Base-by-base conservation (phyloP, 2,329 filamentous ascomycete species). In the Paraconiothyrium sp. region DNA sequence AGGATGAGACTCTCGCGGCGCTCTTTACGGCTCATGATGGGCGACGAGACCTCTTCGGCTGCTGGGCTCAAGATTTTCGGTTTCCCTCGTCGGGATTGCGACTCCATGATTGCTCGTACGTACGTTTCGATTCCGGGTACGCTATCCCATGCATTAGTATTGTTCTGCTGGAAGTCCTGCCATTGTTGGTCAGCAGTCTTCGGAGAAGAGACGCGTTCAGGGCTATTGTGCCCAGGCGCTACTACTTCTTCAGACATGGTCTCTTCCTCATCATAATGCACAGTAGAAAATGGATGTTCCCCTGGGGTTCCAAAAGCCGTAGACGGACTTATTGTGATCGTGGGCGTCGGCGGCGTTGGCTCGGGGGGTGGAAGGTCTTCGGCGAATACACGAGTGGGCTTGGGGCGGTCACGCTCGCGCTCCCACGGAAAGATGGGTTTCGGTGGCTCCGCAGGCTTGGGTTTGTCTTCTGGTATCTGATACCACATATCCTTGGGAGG, bases 381-480 rank as follows among this genome's bases (percentile, higher is more conserved):
- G 50, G 83, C 80, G 72, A 94, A 95, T 13, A 89, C 84, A 67
- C 92, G 87, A 13, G 86, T 87, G 10, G 88, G 80, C 70, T 84
- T 87, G 13, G 90, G 85, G 63, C 86, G 87, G 60, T 89, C 82
- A 16, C 86, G 86, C 64, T 90, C 82, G 46, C 79, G 80, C 78
- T 99, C 95, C 95, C 95, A 99, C 0, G 95, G 95, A 77, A 99
- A 99, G 52, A 98, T 89, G 3, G 89, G 85, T 51, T 86, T 85
- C 14, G 89, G 86, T 63, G 82, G 86, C 66, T 89, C 83, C 51
- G 87, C 84, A 24, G 88, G 87, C 20, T 83, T 82, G 61, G 87
- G 85, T 65, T 85, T 80, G 10, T 70, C 65, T 59, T 88, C 75
- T 5, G 93, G 93, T 39, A 96, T 86, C 70, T 94, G 84, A 75